Conservation (phyloP, 2,329 filamentous ascomycete species). For the Arthroderma uncinatum region DNA sequence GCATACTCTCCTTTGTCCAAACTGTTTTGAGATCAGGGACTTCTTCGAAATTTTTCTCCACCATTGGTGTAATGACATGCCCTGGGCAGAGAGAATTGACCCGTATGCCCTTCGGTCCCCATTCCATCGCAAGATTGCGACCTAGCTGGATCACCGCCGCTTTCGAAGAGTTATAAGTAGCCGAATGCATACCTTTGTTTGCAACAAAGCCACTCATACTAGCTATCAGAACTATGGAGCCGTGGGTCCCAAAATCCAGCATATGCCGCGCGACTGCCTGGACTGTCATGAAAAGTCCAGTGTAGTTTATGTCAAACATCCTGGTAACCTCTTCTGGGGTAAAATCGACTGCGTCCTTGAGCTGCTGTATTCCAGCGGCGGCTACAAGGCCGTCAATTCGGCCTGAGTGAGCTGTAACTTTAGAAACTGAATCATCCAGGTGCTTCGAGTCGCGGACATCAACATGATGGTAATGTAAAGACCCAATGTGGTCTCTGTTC, state of each 20-base stretch:
- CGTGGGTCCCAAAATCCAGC: slow-evolving; percentile 17
- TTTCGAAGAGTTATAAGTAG: slow-evolving; percentile 45
- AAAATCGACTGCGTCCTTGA: slow-evolving; percentile 33
- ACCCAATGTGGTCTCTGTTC: slow-evolving; percentile 26
- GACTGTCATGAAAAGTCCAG: slow-evolving; percentile 40
- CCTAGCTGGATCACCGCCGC: slow-evolving; percentile 43
- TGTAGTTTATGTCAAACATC: slow-evolving; percentile 41
- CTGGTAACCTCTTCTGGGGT: slow-evolving; percentile 32
- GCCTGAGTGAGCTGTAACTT: slow-evolving; percentile 8
- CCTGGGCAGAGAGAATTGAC: slow-evolving; percentile 46
- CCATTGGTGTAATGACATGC: slow-evolving; percentile 59
- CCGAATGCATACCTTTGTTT: slow-evolving; percentile 36
- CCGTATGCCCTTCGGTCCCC: slow-evolving; percentile 40
- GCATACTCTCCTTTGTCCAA: slow-evolving; percentile 40
- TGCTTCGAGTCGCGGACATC: slow-evolving; percentile 37
- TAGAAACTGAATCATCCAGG: slow-evolving; percentile 17
- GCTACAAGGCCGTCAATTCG: slow-evolving; percentile 35
- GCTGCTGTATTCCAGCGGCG: slow-evolving; percentile 35
- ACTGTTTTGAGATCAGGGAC: slow-evolving; percentile 45
- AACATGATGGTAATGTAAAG: slow-evolving; percentile 37
- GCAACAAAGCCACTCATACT: slow-evolving; percentile 43
- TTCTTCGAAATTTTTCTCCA: slow-evolving; percentile 63
- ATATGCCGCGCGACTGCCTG: slow-evolving; percentile 34
- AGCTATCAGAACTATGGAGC: slow-evolving; percentile 41
- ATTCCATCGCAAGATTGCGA: slow-evolving; percentile 44